Percentiles rank a stretch among this genome's conserved stretches.
Conservation (phyloP, 83 land plant species). For the Picea abies region DNA sequence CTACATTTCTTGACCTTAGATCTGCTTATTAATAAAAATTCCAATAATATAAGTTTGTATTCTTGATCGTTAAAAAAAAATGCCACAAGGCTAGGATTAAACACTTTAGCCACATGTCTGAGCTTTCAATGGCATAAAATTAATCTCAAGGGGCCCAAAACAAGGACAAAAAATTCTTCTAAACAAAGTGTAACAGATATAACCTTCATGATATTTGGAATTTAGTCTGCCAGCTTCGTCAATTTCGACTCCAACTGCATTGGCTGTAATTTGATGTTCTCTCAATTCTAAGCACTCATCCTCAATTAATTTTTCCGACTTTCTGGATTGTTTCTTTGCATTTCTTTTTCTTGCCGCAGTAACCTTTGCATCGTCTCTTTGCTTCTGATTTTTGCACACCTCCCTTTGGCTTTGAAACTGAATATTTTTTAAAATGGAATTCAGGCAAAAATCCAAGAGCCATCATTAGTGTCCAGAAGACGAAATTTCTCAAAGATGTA, state of each 20-base stretch:
- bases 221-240: constrained; percentile 22
- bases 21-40: background rate
- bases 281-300: constrained; percentile 69
- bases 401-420: background rate
- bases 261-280: constrained; percentile 47
- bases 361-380: constrained; percentile 21
- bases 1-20: background rate
- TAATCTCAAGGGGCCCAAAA: background rate
- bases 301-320: constrained; percentile 34
- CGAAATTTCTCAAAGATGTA: background rate
- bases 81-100: background rate
- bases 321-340: constrained; percentile 20
- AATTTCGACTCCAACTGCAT: constrained; percentile 47
- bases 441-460: background rate
- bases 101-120: background rate
- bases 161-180: background rate
- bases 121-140: background rate
- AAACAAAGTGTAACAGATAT: background rate
- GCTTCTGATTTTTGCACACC: constrained; percentile 18
- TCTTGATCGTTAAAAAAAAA: background rate
- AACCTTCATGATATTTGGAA: constrained; percentile 7
- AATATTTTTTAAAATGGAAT: background rate
- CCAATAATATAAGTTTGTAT: background rate
- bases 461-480: background rate
- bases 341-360: constrained; percentile 29